Conservation (phyloP, 2,329 filamentous ascomycete species). For the Lasiodiplodia gonubiensis region DNA sequence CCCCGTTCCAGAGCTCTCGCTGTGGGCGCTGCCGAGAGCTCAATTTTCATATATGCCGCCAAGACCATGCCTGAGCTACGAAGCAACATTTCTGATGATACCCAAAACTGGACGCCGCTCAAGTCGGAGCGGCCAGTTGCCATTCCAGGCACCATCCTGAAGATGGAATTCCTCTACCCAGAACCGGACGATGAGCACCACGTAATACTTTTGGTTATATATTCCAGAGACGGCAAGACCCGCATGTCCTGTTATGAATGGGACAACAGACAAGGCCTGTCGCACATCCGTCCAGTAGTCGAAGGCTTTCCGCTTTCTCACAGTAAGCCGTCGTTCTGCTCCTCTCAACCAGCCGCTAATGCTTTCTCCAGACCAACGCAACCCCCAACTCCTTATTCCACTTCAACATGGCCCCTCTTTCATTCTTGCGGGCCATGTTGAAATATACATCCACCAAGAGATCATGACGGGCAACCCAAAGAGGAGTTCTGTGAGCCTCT, state of each 20-base stretch:
- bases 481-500: constrained; percentile 30
- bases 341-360: neutral
- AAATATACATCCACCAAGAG: constrained; percentile 47
- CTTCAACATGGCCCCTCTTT: constrained; percentile 49
- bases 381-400: constrained; percentile 49
- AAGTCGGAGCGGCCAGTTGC: constrained; percentile 53
- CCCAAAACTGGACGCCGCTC: constrained; percentile 64
- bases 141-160: constrained; percentile 76
- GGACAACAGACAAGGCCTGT: constrained; percentile 53
- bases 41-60: constrained; percentile 75
- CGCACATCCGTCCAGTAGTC: constrained; percentile 29
- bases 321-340: constrained; percentile 29
- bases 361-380: constrained; percentile 39
- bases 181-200: constrained; percentile 68
- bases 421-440: constrained; percentile 45
- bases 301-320: constrained; percentile 21
- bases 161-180: constrained; percentile 85
- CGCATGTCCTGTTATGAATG: constrained; percentile 59
- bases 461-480: constrained; percentile 48
- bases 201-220: constrained; percentile 75
- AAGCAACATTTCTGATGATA: constrained; percentile 54
- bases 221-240: constrained; percentile 52
- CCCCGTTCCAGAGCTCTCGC: constrained; percentile 69
- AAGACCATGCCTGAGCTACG: constrained; percentile 61
- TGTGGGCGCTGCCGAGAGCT: constrained; percentile 71